A percentile compares a stretch with the other conserved stretches of the same genome.
Evolutionary conservation across 2,329 filamentous ascomycete species (phyloP).

Genomic region (Fusarium sp.): DNA sequence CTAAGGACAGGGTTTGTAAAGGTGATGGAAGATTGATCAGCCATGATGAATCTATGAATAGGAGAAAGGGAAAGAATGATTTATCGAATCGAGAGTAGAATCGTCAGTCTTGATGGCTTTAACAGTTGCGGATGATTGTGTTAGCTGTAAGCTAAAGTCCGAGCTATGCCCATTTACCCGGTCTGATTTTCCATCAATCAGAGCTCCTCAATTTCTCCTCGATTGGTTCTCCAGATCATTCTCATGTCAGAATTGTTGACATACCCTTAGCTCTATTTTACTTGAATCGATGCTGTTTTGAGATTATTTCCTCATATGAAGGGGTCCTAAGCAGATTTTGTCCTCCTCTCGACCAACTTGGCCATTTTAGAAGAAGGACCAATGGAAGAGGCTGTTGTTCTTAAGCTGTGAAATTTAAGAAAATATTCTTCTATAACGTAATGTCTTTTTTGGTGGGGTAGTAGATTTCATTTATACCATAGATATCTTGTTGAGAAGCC

Average conservation of each 20-base stretch:
- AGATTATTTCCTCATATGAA: too few species aligned
- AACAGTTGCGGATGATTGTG: not conserved
- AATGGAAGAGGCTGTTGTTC: too few species aligned
- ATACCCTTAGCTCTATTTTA: not conserved
- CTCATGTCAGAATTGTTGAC: not conserved
- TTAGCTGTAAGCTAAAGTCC: not conserved
- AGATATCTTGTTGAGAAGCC: too few species aligned
- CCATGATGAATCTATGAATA: slow-evolving; percentile 9
- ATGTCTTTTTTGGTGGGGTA: too few species aligned
- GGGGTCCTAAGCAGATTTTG: too few species aligned
- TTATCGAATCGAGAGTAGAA: not conserved
- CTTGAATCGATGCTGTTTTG: not conserved
- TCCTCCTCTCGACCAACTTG: too few species aligned
- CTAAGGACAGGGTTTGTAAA: slow-evolving; percentile 65
- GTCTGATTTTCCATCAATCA: slow-evolving; percentile 21
- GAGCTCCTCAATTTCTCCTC: not conserved
- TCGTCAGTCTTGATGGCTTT: not conserved
- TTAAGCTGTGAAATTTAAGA: too few species aligned
- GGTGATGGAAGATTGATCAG: not conserved
- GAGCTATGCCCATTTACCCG: not conserved
- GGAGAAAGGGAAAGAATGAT: not conserved
- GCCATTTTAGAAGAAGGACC: too few species aligned
- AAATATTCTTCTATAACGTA: too few species aligned
- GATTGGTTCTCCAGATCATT: not conserved
- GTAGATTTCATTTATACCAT: too few species aligned